These are phyloP conservation scores for Backusella morwellensis DNA, from an alignment of 192 early-diverging fungal genomes.

Conservation along the genomic window DNA sequence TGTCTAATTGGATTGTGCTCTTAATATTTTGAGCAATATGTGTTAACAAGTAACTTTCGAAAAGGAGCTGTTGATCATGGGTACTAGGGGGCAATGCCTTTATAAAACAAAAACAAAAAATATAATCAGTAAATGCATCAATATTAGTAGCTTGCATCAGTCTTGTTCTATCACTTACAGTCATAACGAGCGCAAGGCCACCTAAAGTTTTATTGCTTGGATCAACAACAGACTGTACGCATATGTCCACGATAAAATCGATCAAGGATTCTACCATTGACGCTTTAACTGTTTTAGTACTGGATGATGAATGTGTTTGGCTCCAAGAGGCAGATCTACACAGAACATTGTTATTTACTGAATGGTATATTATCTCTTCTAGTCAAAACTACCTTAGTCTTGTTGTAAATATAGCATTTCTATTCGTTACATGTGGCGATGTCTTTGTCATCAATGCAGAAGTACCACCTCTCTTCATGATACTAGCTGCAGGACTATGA, in stretches of 20 bases:
- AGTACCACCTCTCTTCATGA: conserved; percentile 32
- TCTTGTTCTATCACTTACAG: conserved; percentile 26
- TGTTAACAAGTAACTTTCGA: conserved; percentile 43
- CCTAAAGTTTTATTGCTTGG: conserved; percentile 37
- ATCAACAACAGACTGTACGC: conserved; percentile 55
- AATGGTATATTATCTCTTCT: background rate
- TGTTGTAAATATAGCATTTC: conserved; percentile 19
- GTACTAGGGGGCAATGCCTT: conserved; percentile 36
- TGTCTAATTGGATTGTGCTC: conserved; percentile 41
- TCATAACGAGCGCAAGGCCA: conserved; percentile 44
- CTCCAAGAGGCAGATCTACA: conserved; percentile 22
- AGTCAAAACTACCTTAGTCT: conserved; percentile 19
- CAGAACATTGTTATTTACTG: background rate
- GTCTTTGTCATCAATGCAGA: conserved; percentile 33
- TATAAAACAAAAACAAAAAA: background rate
- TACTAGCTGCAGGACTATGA: conserved; percentile 11
- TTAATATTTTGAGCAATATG: conserved; percentile 43
- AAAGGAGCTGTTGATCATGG: conserved; percentile 38
- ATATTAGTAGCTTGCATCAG: background rate
- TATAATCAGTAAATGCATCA: background rate
- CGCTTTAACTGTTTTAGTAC: conserved; percentile 6
- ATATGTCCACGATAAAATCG: conserved; percentile 54
- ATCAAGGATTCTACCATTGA: conserved; percentile 43
- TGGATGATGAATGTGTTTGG: background rate
- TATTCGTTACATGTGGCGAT: conserved; percentile 36